A percentile compares a stretch with the other conserved stretches of the same genome.
Evolutionary conservation across 176 grass and related monocot species (phyloP).

Genomic region (Rhynchospora breviuscula): DNA sequence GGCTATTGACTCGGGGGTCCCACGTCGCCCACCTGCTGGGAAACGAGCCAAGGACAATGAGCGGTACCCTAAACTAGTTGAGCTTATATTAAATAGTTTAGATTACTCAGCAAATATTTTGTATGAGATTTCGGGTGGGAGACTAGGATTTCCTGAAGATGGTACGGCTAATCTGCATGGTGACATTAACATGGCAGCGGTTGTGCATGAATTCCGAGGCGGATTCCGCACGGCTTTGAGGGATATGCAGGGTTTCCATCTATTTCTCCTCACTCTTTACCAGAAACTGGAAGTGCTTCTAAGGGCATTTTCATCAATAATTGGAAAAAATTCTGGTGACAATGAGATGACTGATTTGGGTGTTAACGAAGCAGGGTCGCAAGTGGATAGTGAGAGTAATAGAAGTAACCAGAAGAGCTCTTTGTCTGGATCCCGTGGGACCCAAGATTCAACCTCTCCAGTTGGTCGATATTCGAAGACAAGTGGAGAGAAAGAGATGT

Average conservation of each 20-base stretch:
- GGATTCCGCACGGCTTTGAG: conserved; percentile 86
- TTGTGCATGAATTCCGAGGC: conserved; percentile 79
- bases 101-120: conserved; percentile 66
- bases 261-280: conserved; percentile 88
- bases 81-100: conserved; percentile 67
- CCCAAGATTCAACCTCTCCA: conserved; percentile 67
- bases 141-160: conserved; percentile 57
- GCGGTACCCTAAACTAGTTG: conserved; percentile 77
- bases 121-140: conserved; percentile 73
- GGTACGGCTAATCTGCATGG: conserved; percentile 28
- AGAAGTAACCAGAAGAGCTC: conserved; percentile 32
- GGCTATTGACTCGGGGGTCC: conserved; percentile 86
- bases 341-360: conserved; percentile 57
- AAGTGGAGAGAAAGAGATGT: conserved; percentile 51
- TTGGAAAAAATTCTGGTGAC: conserved; percentile 57
- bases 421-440: conserved; percentile 63
- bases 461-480: conserved; percentile 47
- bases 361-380: conserved; percentile 37
- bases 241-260: conserved; percentile 79
- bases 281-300: conserved; percentile 83
- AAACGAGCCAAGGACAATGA: conserved; percentile 84
- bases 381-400: conserved; percentile 6
- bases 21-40: conserved; percentile 67
- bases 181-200: conserved; percentile 42
- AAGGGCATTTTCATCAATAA: conserved; percentile 65